Evolutionary conservation across 176 grass and related monocot species (phyloP), one percentile per base, ranked within the genome.

Genomic region (Zea mays): DNA sequence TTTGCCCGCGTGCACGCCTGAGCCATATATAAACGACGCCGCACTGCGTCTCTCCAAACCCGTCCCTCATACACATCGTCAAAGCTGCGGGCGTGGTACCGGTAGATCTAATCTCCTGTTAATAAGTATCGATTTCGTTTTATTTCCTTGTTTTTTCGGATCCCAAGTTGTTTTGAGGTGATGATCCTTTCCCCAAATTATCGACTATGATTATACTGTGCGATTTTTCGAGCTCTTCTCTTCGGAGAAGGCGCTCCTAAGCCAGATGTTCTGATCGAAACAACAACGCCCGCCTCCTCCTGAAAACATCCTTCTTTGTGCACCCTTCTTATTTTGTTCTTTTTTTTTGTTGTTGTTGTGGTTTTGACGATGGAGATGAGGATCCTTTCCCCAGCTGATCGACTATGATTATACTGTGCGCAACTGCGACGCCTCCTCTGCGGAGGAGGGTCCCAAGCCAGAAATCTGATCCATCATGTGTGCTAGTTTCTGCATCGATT

Each of bases 311-410:
- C n/a, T n/a, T n/a, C n/a, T 40, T 6, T 67, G 11, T 27, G 21
- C 1, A 5, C n/a, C 48, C n/a, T n/a, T n/a, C n/a, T n/a, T n/a
- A n/a, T n/a, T n/a, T n/a, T n/a, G n/a, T n/a, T n/a, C n/a, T n/a
- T n/a, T n/a, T n/a, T n/a, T n/a, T n/a, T n/a, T n/a, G n/a, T n/a
- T n/a, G n/a, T n/a, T n/a, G n/a, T n/a, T n/a, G n/a, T n/a, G n/a
- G n/a, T n/a, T n/a, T n/a, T n/a, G n/a, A n/a, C n/a, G n/a, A n/a
- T 82, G 60, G 83, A 86, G 20, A 13, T 90, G 87, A 85, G 35
- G 87, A 88, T 76, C 80, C 69, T 86, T 92, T 89, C 86, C 90
- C 86, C 90, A 78, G 54, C 72, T 73, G n/a, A n/a, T n/a, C n/a
- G n/a, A n/a, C n/a, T n/a, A n/a, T n/a, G n/a, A n/a, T n/a, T n/a